phyloP scores from a whole-genome alignment of 768 basidiomycete species.

The Suillus subalutaceus region DNA sequence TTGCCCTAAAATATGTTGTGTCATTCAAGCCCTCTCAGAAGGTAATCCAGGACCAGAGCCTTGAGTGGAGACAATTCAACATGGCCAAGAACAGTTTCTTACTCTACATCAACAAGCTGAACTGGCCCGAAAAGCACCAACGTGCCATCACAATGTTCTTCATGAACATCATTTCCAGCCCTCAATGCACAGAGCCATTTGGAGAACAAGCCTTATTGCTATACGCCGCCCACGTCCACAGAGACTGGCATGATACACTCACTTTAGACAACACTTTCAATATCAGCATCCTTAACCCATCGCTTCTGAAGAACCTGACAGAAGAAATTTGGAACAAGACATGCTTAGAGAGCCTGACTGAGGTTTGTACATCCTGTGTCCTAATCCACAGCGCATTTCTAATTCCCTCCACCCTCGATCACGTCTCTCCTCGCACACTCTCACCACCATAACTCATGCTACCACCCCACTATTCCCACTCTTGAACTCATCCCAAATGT shows the following conservation, averaged over 20 bases:
- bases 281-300: not conserved
- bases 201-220: not conserved
- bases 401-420: too few relatives aligned
- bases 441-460: too few relatives aligned
- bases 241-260: constrained; percentile 6
- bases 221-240: not conserved
- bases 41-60: constrained; percentile 16
- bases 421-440: too few relatives aligned
- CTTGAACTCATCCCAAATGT: too few relatives aligned
- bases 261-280: not conserved
- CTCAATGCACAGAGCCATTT: not conserved
- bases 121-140: not conserved
- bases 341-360: too few relatives aligned
- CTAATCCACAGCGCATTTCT: too few relatives aligned
- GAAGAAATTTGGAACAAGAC: too few relatives aligned
- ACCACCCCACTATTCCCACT: too few relatives aligned
- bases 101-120: not conserved
- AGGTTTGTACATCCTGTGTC: too few relatives aligned
- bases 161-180: not conserved
- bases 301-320: constrained; percentile 8
- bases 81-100: constrained; percentile 19
- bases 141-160: not conserved
- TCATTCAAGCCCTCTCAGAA: constrained; percentile 21
- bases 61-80: constrained; percentile 23
- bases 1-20: constrained; percentile 8